phyloP scores from a whole-genome alignment of 345 rosid species.

The Moringa oleifera region DNA sequence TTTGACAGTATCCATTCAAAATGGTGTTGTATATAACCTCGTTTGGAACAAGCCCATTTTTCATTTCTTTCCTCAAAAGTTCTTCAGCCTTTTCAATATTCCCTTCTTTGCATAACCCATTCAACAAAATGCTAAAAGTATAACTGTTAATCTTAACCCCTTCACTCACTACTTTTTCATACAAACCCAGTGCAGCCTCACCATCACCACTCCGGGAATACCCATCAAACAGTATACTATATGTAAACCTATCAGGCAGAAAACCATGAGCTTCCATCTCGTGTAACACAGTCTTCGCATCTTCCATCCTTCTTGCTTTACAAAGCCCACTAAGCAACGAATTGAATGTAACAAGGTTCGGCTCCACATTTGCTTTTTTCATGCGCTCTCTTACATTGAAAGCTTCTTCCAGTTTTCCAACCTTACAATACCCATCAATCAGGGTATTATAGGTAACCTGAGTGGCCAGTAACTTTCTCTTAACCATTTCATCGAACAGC shows the following conservation, averaged over 20 bases:
- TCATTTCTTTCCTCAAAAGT: conserved; percentile 41
- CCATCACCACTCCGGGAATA: conserved; percentile 31
- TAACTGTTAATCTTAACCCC: conserved; percentile 48
- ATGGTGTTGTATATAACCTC: conserved; percentile 55
- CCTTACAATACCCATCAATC: conserved; percentile 69
- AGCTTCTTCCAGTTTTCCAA: conserved; percentile 44
- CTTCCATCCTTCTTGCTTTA: conserved; percentile 49
- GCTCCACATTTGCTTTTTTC: conserved; percentile 41
- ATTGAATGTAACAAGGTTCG: conserved; percentile 63
- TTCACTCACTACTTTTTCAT: conserved; percentile 30
- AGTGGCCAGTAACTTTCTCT: conserved; percentile 30
- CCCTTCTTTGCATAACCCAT: conserved; percentile 59
- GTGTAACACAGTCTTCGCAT: conserved; percentile 39
- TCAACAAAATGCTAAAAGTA: conserved; percentile 53
- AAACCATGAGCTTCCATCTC: conserved; percentile 72
- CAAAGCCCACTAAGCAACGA: conserved; percentile 61
- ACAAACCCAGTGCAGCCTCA: conserved; percentile 42
- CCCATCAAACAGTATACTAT: conserved; percentile 52
- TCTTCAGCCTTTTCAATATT: conserved; percentile 58
- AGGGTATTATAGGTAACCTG: conserved; percentile 61
- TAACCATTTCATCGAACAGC: conserved; percentile 61
- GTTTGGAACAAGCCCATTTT: conserved; percentile 42
- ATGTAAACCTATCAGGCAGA: conserved; percentile 58
- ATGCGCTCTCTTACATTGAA: conserved; percentile 46
- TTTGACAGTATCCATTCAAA: conserved; percentile 58